Conservation (phyloP, 768 basidiomycete species). For the Pilatotrama ljubarskyi region DNA sequence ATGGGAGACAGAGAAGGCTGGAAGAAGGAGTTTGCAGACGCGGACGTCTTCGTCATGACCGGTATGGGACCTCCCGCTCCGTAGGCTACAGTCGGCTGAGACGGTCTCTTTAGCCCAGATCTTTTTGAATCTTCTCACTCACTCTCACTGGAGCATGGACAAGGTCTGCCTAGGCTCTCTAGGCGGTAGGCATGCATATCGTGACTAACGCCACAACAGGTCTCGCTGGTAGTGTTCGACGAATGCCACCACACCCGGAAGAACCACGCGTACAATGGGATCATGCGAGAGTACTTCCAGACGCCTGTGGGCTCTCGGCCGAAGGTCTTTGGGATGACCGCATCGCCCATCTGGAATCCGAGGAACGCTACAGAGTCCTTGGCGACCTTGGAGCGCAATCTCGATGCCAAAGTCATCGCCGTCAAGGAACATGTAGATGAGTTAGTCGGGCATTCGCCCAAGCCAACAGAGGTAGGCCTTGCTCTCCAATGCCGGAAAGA, state of each 20-base stretch:
- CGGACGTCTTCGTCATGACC: constrained; percentile 86
- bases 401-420: constrained; percentile 74
- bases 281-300: constrained; percentile 59
- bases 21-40: constrained; percentile 57
- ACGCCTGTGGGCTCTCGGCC: constrained; percentile 49
- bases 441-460: constrained; percentile 58
- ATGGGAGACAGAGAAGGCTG: constrained; percentile 66
- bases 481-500: no score
- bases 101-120: constrained; percentile 61
- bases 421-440: constrained; percentile 72
- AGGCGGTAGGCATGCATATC: neutral
- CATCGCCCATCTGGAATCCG: constrained; percentile 84
- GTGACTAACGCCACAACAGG: constrained; percentile 34
- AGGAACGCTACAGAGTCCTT: constrained; percentile 68
- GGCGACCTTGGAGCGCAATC: constrained; percentile 60
- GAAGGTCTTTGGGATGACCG: constrained; percentile 93
- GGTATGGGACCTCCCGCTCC: constrained; percentile 42
- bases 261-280: constrained; percentile 57
- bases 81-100: neutral
- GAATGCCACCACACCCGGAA: constrained; percentile 60
- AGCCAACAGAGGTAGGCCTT: constrained; percentile 59
- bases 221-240: constrained; percentile 57
- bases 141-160: constrained; percentile 77
- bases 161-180: constrained; percentile 38
- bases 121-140: constrained; percentile 75